Base-by-base conservation (phyloP, 116 monocot genomes). In the Posidonia oceanica region DNA sequence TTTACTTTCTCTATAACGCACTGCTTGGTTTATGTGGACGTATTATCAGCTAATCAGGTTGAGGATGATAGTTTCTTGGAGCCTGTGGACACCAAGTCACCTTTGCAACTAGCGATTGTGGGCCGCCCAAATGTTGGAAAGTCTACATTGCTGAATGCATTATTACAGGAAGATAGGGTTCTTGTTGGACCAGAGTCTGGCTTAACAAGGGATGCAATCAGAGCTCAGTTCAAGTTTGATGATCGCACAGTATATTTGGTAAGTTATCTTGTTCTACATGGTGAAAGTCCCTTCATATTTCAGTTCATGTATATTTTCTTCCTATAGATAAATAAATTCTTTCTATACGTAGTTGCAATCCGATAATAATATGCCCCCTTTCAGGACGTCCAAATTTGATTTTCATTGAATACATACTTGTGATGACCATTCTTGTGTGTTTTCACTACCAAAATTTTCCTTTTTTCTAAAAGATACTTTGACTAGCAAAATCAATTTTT, bases 81-180 rank as follows among this genome's bases (percentile, higher is more conserved):
- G 44, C 66, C 15, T 11, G 82, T 75, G 58, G 84, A 89, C 16
- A 78, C 48, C 23, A 89, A 85, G 70, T 53, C 80, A 38, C 86
- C 99, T 40, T 79, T 93, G 75, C 99, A 99, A 73, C 77, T 99
- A 65, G 98, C 98, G 48, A 99, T 99, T 81, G 93, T 93, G 12
- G 99, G 99, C 29, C 79, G 99, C 57, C 99, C 99, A 52, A 99
- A 99, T 88, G 99, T 99, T 69, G 99, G 93, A 68, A 99, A 99
- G 69, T 99, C 99, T 67, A 93, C 99, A 56, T 64, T 99, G 53
- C 69, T 99, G 21, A 99, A 93, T 82, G 71, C 86, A 58, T 71
- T 93, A 40, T 74, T 93, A 66, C 99, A 93, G 78, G 88, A 99
- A 79, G 74, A 93, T 21, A 84, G 99, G 78, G 99, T 93, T 75